These are phyloP conservation scores for Kodamaea restingae DNA, from an alignment of 805 yeast species.

Conservation along the genomic window DNA sequence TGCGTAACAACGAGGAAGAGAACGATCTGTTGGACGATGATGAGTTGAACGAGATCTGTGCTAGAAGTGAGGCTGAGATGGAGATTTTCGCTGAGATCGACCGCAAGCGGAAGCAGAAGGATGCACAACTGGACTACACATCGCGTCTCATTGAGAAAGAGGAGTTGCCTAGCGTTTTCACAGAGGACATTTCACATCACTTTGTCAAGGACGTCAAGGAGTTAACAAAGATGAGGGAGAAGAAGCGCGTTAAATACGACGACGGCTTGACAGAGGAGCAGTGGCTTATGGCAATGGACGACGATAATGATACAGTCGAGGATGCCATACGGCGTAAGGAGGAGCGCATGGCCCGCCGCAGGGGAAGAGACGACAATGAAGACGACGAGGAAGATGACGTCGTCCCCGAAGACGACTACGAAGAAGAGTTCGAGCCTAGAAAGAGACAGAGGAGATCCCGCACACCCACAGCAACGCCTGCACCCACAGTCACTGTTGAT, in stretches of 20 bases:
- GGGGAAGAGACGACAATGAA: conserved; percentile 20
- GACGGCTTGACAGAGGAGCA: conserved; percentile 45
- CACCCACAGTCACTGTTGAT: conserved; percentile 7
- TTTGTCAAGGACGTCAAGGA: conserved; percentile 24
- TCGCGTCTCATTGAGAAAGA: conserved; percentile 21
- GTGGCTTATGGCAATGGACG: conserved; percentile 64
- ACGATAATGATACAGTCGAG: conserved; percentile 61
- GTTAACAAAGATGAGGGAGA: conserved; percentile 24
- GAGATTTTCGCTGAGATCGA: conserved; percentile 56
- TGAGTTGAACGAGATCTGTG: conserved; percentile 67
- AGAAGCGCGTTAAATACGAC: conserved; percentile 28
- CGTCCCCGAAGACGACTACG: conserved; percentile 22
- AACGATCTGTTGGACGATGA: conserved; percentile 56
- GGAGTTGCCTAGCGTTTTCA: conserved; percentile 24
- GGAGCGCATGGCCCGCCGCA: conserved; percentile 38
- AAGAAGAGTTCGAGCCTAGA: conserved; percentile 20
- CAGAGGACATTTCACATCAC: conserved; percentile 26
- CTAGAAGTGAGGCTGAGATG: conserved; percentile 63
- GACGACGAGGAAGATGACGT: conserved; percentile 20
- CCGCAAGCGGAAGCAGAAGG: conserved; percentile 45
- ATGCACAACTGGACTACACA: conserved; percentile 16
- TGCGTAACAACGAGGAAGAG: conserved; percentile 52
- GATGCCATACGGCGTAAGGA: conserved; percentile 55
- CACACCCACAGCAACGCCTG: conserved; percentile 11
- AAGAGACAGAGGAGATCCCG: conserved; percentile 11